Evolutionary conservation across 345 rosid genomes (phyloP), one percentile per base, ranked within the genome.

Genomic region (Combretum micranthum): DNA sequence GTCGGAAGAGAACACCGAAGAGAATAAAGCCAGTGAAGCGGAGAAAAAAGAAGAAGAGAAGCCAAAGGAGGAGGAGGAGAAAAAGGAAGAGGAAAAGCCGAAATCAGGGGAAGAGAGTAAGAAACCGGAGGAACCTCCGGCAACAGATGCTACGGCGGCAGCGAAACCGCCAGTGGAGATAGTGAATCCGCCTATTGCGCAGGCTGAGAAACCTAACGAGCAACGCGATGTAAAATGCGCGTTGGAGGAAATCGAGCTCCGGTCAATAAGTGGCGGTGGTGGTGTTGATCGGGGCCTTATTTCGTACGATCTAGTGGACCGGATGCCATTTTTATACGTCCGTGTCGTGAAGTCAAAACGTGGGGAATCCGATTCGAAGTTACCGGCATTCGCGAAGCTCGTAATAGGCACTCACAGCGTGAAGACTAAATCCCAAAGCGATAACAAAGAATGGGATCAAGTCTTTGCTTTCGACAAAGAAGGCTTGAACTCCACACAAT

Each of bases 401-500:
- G 81, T 79, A 69, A 83, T 91, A 22, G 96, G 96, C 8, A 91
- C 98, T 22, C 85, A 80, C 65, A 74, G 75, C 43, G 85, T 87
- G 73, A 83, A 83, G 71, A 87, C 96, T 50, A 85, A 80, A 60
- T 64, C 69, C 52, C 84, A 81, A 64, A 65, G 49, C 19, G 84
- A 78, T 42, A 80, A 74, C 52, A 83, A 72, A 70, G 96, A 87
- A 19, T 83, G 98, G 98, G 95, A 91, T 57, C 91, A 87, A 64
- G 98, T 81, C 32, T 91, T 91, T 37, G 90, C 98, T 0, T 91
- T 87, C 57, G 95, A 87, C 50, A 87, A 79, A 63, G 98, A 91
- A 20, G 89, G 84, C 6, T 39, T 85, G 56, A 83, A 87, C 76
- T 85, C 98, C 1, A 71, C 71, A 52, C 77, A 84, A 0, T 67